Conservation (phyloP, 192 early-diverging fungal genomes). For the Coemansia interrupta region DNA sequence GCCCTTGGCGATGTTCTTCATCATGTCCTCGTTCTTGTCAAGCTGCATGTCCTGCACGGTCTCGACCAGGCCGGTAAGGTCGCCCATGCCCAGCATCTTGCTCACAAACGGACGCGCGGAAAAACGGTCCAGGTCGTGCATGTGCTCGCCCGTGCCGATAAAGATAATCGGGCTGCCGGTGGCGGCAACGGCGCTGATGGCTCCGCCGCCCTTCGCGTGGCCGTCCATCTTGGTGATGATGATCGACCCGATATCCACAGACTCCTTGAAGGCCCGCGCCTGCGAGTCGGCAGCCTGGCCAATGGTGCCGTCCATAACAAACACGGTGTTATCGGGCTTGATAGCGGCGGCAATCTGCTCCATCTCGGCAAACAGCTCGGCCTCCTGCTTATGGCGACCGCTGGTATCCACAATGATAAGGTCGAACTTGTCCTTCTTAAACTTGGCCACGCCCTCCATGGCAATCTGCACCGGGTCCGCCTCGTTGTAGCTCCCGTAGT, state of each 20-base stretch:
- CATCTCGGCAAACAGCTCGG: constrained; percentile 95
- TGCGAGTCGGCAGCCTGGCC: constrained; percentile 94
- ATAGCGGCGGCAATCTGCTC: constrained; percentile 84
- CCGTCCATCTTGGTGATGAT: constrained; percentile 99
- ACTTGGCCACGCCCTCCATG: constrained; percentile 87
- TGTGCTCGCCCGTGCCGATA: constrained; percentile 96
- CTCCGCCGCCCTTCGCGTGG: constrained; percentile 97
- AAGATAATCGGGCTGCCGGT: constrained; percentile 91
- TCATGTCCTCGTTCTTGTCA: constrained; percentile 80
- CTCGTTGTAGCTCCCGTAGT: constrained; percentile 88
- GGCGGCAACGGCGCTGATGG: constrained; percentile 95
- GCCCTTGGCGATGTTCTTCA: constrained; percentile 86
- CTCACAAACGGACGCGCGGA: constrained; percentile 82
- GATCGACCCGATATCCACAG: constrained; percentile 89
- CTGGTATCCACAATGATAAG: constrained; percentile 99
- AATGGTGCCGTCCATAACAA: constrained; percentile 98
- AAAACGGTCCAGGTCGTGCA: constrained; percentile 91
- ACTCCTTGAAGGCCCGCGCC: constrained; percentile 88
- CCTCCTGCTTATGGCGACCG: constrained; percentile 92
- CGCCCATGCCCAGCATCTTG: constrained; percentile 96
- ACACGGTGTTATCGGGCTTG: constrained; percentile 85
- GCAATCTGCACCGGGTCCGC: constrained; percentile 90
- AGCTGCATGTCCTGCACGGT: constrained; percentile 84
- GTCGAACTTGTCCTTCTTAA: constrained; percentile 89
- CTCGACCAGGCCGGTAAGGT: constrained; percentile 81